Evolutionary conservation across 2,329 filamentous ascomycete species (phyloP), one percentile per base, ranked within the genome.

Genomic region (Stachybotrys elegans): DNA sequence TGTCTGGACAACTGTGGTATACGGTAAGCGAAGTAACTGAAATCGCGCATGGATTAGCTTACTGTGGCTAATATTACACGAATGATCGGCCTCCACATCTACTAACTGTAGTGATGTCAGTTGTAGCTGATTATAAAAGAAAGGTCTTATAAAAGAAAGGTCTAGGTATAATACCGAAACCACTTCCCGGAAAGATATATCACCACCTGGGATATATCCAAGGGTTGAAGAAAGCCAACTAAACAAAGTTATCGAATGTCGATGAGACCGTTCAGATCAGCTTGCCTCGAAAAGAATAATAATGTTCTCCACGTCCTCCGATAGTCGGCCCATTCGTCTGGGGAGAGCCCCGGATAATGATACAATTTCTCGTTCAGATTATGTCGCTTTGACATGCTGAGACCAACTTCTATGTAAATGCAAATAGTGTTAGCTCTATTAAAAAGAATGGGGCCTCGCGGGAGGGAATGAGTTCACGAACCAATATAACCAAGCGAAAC

Each of bases 401-500:
- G n/a, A n/a, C n/a, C n/a, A n/a, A n/a, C n/a, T n/a, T n/a, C n/a
- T n/a, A n/a, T n/a, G n/a, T n/a, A n/a, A n/a, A n/a, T n/a, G n/a
- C n/a, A n/a, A n/a, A n/a, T n/a, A n/a, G n/a, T n/a, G n/a, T n/a
- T n/a, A n/a, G n/a, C n/a, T n/a, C n/a, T n/a, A n/a, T n/a, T n/a
- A n/a, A n/a, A n/a, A n/a, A n/a, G n/a, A n/a, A n/a, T n/a, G n/a
- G n/a, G n/a, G n/a, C n/a, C n/a, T n/a, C n/a, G n/a, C n/a, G n/a
- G n/a, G n/a, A n/a, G n/a, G n/a, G n/a, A n/a, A n/a, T n/a, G n/a
- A n/a, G 22, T 7, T 17, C 22, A 25, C 11, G 43, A 9, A 46
- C 43, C 42, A 22, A 46, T 40, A 19, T 48, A 50, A 13, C 42
- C 44, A 7, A 46, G 27, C 5, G 48, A 41, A 16, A 48, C 43